Percentiles rank a stretch among this genome's conserved stretches.
phyloP scores from a whole-genome alignment of 2,329 filamentous ascomycete species.

The Xylaria sp. region DNA sequence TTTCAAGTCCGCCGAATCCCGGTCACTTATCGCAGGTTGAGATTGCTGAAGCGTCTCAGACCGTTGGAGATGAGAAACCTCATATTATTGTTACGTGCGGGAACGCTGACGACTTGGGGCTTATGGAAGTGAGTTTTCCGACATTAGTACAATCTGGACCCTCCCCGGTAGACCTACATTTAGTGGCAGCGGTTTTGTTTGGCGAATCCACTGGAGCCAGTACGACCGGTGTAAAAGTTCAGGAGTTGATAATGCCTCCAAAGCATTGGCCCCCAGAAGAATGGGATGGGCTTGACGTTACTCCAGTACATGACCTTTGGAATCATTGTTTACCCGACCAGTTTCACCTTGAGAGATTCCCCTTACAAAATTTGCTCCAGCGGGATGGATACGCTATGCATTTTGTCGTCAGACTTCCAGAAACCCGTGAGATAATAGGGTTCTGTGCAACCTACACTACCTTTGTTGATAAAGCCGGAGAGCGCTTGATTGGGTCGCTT shows the following conservation, averaged over 20 bases:
- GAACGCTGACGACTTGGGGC: constrained; percentile 53
- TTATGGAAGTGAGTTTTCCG: constrained; percentile 58
- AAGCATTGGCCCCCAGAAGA: constrained; percentile 56
- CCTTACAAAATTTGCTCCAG: constrained; percentile 60
- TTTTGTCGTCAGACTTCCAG: constrained; percentile 64
- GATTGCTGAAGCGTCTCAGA: constrained; percentile 58
- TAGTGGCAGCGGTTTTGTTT: constrained; percentile 64
- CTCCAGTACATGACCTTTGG: constrained; percentile 61
- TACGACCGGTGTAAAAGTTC: constrained; percentile 43
- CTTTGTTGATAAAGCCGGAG: constrained; percentile 63
- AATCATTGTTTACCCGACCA: constrained; percentile 56
- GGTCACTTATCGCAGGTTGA: constrained; percentile 64
- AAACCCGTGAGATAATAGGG: constrained; percentile 59
- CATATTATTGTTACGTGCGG: constrained; percentile 66
- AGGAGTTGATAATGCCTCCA: constrained; percentile 49
- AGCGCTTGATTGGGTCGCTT: constrained; percentile 66
- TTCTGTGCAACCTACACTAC: constrained; percentile 71
- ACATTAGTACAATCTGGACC: constrained; percentile 65
- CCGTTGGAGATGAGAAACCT: constrained; percentile 60
- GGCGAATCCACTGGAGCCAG: constrained; percentile 48
- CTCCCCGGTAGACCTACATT: constrained; percentile 58
- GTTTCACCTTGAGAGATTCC: constrained; percentile 58
- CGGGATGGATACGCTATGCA: constrained; percentile 68
- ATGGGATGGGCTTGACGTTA: constrained; percentile 52
- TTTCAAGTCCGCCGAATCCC: constrained; percentile 60